Conservation (phyloP, 768 basidiomycete species). For the Mycena vitilis region DNA sequence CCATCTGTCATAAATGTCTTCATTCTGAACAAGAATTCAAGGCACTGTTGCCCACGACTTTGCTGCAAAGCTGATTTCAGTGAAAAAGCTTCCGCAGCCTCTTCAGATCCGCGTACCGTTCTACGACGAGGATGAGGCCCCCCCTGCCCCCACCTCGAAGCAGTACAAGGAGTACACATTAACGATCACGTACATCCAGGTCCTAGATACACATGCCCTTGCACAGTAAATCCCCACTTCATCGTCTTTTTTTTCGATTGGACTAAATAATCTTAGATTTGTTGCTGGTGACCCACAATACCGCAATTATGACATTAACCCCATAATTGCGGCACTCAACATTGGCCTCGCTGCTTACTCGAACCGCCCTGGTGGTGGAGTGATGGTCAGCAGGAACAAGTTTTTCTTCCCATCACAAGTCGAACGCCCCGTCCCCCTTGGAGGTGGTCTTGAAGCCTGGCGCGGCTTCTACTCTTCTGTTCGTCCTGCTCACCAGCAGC, state of each 20-base stretch:
- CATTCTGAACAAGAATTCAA: not conserved
- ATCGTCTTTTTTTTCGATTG: slow-evolving; percentile 46
- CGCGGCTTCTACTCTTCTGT: slow-evolving; percentile 72
- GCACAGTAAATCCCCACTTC: slow-evolving; percentile 46
- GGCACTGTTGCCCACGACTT: slow-evolving; percentile 66
- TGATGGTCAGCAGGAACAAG: slow-evolving; percentile 73
- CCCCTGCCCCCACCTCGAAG: slow-evolving; percentile 52
- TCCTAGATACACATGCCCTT: slow-evolving; percentile 66
- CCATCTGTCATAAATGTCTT: not conserved
- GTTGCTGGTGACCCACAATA: slow-evolving; percentile 66
- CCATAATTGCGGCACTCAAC: slow-evolving; percentile 73
- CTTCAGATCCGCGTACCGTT: slow-evolving; percentile 56
- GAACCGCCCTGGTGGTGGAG: slow-evolving; percentile 61
- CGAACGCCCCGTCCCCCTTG: slow-evolving; percentile 64
- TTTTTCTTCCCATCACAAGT: slow-evolving; percentile 68
- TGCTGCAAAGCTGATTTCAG: slow-evolving; percentile 62
- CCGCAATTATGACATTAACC: slow-evolving; percentile 66
- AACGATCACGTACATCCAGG: slow-evolving; percentile 53
- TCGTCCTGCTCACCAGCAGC: slow-evolving; percentile 63
- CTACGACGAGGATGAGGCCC: slow-evolving; percentile 63
- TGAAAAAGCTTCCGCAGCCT: slow-evolving; percentile 58
- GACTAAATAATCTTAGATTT: slow-evolving; percentile 55
- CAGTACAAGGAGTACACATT: slow-evolving; percentile 60
- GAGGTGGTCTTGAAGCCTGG: slow-evolving; percentile 66
- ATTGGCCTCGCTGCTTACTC: slow-evolving; percentile 70